Conservation (phyloP, 352 stramenopile genomes). For the Globisporangium apiculatum region DNA sequence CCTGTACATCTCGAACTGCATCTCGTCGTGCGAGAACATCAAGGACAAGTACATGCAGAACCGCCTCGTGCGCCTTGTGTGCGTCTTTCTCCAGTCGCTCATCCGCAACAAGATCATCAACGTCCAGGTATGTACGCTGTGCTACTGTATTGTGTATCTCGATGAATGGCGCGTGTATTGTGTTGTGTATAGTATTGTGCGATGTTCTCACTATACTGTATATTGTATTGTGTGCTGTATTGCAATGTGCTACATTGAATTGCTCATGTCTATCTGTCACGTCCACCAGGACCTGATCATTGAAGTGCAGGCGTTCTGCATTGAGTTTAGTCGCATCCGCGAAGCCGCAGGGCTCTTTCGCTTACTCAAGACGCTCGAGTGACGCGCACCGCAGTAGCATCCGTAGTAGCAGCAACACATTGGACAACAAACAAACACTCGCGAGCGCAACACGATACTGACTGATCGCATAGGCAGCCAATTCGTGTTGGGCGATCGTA, state of each 20-base stretch:
- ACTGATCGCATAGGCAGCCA: not conserved
- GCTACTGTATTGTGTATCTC: not conserved
- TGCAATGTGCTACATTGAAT: no score
- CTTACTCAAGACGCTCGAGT: constrained; percentile 95
- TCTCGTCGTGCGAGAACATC: constrained; percentile 97
- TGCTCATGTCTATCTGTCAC: no score
- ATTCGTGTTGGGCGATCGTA: not conserved
- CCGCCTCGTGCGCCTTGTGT: constrained; percentile 96
- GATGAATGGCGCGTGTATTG: not conserved
- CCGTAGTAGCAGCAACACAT: no score
- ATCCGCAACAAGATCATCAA: constrained; percentile 99
- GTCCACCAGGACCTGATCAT: constrained; percentile 92
- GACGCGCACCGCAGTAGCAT: constrained; percentile 10
- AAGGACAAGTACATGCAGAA: constrained; percentile 98
- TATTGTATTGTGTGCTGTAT: no score
- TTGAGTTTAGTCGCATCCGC: constrained; percentile 97
- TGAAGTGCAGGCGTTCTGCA: constrained; percentile 98
- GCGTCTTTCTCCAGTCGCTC: constrained; percentile 97
- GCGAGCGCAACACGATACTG: not conserved
- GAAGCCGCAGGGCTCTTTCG: constrained; percentile 96
- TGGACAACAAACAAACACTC: not conserved
- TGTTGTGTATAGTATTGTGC: no score
- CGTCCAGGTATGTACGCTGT: constrained; percentile 75
- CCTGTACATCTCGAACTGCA: constrained; percentile 98
- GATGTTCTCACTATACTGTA: no score